Evolutionary conservation across 208 protist species (phyloP).

Genomic region (Trypanosoma avium): DNA sequence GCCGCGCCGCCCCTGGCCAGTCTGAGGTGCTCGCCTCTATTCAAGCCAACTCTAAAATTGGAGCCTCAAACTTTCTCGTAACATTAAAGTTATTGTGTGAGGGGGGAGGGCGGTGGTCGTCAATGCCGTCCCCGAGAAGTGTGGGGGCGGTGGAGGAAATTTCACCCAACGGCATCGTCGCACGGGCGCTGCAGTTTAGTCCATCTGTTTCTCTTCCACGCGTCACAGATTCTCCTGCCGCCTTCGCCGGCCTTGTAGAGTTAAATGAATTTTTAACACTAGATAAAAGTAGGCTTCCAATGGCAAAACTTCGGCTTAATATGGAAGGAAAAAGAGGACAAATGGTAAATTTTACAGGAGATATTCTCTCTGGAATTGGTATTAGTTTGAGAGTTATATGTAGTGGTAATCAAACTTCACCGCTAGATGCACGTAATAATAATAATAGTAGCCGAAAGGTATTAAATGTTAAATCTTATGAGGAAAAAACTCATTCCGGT

Average conservation of each 20-base stretch:
- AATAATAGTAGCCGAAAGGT: neutral
- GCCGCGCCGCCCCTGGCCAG: neutral
- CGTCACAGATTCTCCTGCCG: neutral
- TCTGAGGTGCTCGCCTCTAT: constrained; percentile 5
- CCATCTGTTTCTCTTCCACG: neutral
- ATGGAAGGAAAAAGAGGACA: constrained; percentile 11
- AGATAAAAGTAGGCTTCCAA: constrained; percentile 9
- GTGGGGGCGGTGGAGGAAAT: neutral
- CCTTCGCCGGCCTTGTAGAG: neutral
- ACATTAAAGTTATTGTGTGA: constrained; percentile 5
- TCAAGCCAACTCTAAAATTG: constrained; percentile 2
- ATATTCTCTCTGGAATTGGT: constrained; percentile 16
- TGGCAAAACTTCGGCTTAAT: constrained; percentile 12
- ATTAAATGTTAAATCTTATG: constrained; percentile 13
- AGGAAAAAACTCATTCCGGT: neutral
- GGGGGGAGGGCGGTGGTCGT: constrained; percentile 12
- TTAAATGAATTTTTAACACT: constrained; percentile 15
- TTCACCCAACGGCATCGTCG: neutral
- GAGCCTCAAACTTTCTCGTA: constrained; percentile 5
- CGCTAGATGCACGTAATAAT: neutral
- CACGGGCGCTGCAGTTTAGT: constrained; percentile 17
- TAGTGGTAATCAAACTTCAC: neutral
- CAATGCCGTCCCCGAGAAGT: constrained; percentile 2
- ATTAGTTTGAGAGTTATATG: constrained; percentile 13
- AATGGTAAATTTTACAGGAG: constrained; percentile 7